Evolutionary conservation across 2,329 filamentous ascomycete species (phyloP), one percentile per base, ranked within the genome.

Genomic region (Diplodia corticola): DNA sequence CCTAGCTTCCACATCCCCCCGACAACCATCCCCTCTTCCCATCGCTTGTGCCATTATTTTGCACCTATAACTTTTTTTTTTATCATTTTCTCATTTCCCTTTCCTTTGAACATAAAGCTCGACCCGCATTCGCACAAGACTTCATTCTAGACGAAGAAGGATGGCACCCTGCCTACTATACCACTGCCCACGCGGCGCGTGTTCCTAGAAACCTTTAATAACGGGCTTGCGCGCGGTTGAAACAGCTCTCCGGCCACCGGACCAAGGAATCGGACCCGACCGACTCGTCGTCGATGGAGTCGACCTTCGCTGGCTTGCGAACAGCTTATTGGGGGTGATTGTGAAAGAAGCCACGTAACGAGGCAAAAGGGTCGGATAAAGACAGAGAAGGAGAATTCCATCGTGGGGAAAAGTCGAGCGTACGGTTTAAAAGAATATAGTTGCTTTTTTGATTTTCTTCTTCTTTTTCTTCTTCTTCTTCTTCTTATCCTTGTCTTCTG

Each of bases 261-360:
- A 91, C 90, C 78, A 89, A 87, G 73, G 89, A 91, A 66, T 10
- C 57, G 26, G 85, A 88, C 67, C 81, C 83, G 3, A 70, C 73
- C 13, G 75, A 73, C n/a, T 67, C 65, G 44, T 63, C 60, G 9
- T 61, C 68, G n/a, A 68, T 71, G 33, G 64, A 69, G 28, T 70
- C 70, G 15, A 75, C 74, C 4, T 79, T 80, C 69, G 75, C 78
- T 0, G 77, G 78, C 13, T 63, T 80, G 54, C 71, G 77, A 30
- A 79, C 78, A 60, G 75, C 77, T 20, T 79, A 79, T 65, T 79
- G 77, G 77, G 76, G 76, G 20, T 78, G 69, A 66, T 44, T 20
- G 37, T 5, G 4, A 26, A 17, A 40, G 22, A 12, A 13, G 10
- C 10, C 17, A 20, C 20, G 46, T 22, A 46, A n/a, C 15, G n/a